Base-by-base conservation (phyloP, 1,139 yeast genomes). In the Meyerozyma athensensis region DNA sequence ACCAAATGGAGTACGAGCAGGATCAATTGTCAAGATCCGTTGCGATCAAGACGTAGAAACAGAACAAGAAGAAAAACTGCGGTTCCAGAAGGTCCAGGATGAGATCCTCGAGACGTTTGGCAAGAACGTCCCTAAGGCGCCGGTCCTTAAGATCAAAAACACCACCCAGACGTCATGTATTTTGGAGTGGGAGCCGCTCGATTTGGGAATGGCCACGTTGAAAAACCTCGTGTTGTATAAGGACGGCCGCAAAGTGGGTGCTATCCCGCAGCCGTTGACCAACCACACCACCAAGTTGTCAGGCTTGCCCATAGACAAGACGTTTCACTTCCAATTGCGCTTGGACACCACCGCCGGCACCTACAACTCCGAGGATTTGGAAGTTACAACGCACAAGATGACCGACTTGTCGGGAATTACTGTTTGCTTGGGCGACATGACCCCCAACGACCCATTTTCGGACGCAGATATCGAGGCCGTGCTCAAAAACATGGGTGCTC, bases 101-200 rank as follows among this genome's bases (percentile, higher is more conserved):
- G 82, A 81, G 47, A 87, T 92, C 39, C 68, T 83, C 43, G 65
- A 69, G 30, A 68, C 81, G 3, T 92, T 84, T 58, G 97, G 97
- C 24, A 72, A 75, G 20, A 68, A 77, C 42, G 74, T 77, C 46
- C 98, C 99, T 12, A 58, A 73, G 43, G 54, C 73, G 2, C 99
- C 98, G 0, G 68, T 67, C n/a, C 71, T 92, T 47, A 73, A 75
- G 40, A 69, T 82, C 30, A 74, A 79, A 41, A 92, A 92, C 55
- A 80, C 84, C 34, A 92, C 98, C 2, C 98, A 94, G 59, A 92
- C 99, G 0, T 81, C 94, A 40, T 87, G 95, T 57, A 97, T 90
- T 24, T 72, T 92, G 45, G 95, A 87, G 58, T 92, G 98, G 98
- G 96, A 89, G 45, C 76, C 81, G 14, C 68, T 92, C 39, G 80